A percentile compares a stretch with the other conserved stretches of the same genome.
phyloP scores from a whole-genome alignment of 148 eudicot genomes.

The Vaccinium corymbosum region DNA sequence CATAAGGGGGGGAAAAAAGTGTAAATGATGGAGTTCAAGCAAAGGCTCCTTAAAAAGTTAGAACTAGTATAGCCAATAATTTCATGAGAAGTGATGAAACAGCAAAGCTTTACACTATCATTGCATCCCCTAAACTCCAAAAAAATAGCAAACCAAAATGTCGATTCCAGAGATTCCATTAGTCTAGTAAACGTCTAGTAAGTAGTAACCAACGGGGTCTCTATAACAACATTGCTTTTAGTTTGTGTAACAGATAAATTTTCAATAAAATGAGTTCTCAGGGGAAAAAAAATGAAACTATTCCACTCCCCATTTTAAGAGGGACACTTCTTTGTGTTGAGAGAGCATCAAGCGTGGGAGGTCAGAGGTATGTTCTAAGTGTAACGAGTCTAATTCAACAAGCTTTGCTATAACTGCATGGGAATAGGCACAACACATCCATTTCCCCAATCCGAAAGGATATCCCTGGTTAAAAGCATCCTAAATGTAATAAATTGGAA shows the following conservation, averaged over 20 bases:
- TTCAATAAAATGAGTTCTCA: not conserved
- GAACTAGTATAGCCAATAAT: not conserved
- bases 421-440: not conserved
- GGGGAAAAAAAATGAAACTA: not conserved
- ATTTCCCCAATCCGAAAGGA: not conserved
- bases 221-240: not conserved
- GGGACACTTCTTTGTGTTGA: not conserved
- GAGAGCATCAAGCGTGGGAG: not conserved
- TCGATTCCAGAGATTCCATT: not conserved
- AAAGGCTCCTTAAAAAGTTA: too few relatives aligned
- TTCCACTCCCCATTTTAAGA: not conserved
- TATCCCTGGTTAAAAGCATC: not conserved
- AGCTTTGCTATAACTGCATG: not conserved
- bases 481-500: not conserved
- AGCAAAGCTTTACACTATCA: not conserved
- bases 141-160: not conserved
- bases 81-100: not conserved
- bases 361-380: not conserved
- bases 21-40: not conserved
- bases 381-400: not conserved
- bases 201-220: not conserved
- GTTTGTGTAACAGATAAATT: not conserved
- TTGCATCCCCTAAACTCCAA: not conserved
- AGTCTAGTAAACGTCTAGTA: not conserved
- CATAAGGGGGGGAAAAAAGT: too few relatives aligned